These are phyloP conservation scores for Plasmodium gaboni DNA, from an alignment of 169 alveolate genomes.

Conservation along the genomic window DNA sequence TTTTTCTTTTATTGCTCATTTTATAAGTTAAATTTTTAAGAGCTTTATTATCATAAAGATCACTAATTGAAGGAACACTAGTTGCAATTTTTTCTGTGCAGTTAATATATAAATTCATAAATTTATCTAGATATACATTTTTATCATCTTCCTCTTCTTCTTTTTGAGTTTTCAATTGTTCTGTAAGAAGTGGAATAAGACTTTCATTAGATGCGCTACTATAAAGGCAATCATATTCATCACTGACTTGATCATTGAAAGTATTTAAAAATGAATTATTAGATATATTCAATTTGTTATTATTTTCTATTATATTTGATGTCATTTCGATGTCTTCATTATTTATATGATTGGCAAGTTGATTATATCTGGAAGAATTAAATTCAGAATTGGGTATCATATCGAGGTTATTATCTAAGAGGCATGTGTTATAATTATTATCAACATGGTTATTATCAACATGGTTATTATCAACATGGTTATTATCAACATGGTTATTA, in stretches of 20 bases:
- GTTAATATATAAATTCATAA: conserved; percentile 47
- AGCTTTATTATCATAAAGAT: conserved; percentile 15
- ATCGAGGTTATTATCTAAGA: no score
- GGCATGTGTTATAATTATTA: no score
- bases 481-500: conserved; percentile 1
- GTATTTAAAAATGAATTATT: not conserved
- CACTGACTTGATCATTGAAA: not conserved
- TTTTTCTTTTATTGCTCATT: conserved; percentile 24
- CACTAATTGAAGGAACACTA: conserved; percentile 65
- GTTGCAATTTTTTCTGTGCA: conserved; percentile 12
- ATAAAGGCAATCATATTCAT: not conserved
- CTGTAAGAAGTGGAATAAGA: not conserved
- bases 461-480: not conserved
- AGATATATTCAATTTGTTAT: not conserved
- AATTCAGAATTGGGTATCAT: no score
- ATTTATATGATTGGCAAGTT: not conserved
- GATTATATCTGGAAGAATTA: no score
- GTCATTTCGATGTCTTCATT: not conserved
- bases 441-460: not conserved
- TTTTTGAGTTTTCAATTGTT: not conserved
- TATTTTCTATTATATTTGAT: not conserved
- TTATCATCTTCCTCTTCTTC: conserved; percentile 10
- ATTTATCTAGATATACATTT: conserved; percentile 36
- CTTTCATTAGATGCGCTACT: conserved; percentile 30
- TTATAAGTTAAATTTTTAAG: conserved; percentile 19